Base-by-base conservation (phyloP, 371 early-diverging fungal genomes). In the Mycotypha africana region DNA sequence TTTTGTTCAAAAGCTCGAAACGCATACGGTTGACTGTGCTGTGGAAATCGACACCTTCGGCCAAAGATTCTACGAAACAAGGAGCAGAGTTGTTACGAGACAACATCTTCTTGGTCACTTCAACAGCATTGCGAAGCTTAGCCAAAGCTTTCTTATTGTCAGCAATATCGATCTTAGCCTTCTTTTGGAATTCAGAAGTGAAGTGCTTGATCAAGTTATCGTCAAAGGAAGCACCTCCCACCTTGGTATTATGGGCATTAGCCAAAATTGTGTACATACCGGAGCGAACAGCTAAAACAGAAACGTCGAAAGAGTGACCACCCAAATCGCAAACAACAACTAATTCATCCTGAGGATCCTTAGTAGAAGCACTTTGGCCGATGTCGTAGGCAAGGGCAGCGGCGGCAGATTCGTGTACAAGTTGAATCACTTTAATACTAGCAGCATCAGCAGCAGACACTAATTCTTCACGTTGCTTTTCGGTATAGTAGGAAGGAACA, bases 291-390 rank as follows among this genome's bases (percentile, higher is more conserved):
- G 88, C 83, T 38, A 98, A 72, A 33, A 97, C 81, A 42, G 95
- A 86, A 32, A 97, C 83, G 60, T 94, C 97, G 51, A 98, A 89
- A 17, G 92, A 90, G 42, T 93, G 89, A 35, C 91, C 99, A 45
- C 99, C 99, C 45, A 98, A 78, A 74, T 99, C 99, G 55, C 94
- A 88, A 15, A 98, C 93, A 49, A 97, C 73, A n/a, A 90, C 79
- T 16, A 80, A 78, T 60, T 85, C 83, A 57, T 92, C 93, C 56
- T 73, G 65, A 49, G 78, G 70, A 45, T 72, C 61, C 53, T 75
- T 70, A 59, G 61, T 67, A 51, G 63, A 55, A 19, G 77, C 67
- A 22, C 67, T 61, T 60, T 82, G 60, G 42, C 88, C 81, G 39
- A 85, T 73, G 54, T 88, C 85, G 60, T 95, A 98, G 32, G 97